Base-by-base conservation (phyloP, 2,329 filamentous ascomycete species). In the Golovinomyces cichoracearum region DNA sequence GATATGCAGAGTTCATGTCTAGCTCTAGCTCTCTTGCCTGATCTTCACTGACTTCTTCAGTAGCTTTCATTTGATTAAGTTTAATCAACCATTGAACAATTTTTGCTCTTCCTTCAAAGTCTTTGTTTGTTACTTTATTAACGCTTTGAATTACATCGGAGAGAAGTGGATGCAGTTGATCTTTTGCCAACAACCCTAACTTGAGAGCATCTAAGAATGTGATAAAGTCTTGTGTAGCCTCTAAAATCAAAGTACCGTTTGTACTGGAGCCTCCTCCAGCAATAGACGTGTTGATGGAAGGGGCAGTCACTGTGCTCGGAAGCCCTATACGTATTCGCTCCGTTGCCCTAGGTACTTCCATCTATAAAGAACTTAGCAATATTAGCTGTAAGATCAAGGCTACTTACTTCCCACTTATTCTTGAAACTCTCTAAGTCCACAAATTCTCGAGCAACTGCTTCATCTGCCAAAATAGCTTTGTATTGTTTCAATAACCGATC, bases 81-180 rank as follows among this genome's bases (percentile, higher is more conserved):
- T 83, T 81, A 58, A 98, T 98, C 55, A 98, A 71, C 90, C 90
- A 98, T 63, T 94, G 86, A 50, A 98, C 85, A 57, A 98, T 95
- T 71, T 95, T 95, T 57, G 83, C 85, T 55, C 92, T 79, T 60
- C 80, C 86, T 56, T 95, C 86, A 61, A 98, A 98, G 58, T 95
- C 88, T 53, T 79, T 75, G 61, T 93, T 85, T 2, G 88, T 94
- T 53, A 98, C 90, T 60, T 92, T 90, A 65, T 95, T 95, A 54
- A 94, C 88, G 2, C 84, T 86, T 60, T 94, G 88, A 52, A 98
- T 98, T 17, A 94, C 84, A 57, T 95, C 90, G 1, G 86, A 88
- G 1, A 98, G 71, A 19, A 98, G 68, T 3, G 90, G 90, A 60
- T 98, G 92, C n/a, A 98, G 68, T 53, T 90, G 85, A 63, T 95